Evolutionary conservation across 768 basidiomycete species (phyloP).

Genomic region (Suillus alpinus): DNA sequence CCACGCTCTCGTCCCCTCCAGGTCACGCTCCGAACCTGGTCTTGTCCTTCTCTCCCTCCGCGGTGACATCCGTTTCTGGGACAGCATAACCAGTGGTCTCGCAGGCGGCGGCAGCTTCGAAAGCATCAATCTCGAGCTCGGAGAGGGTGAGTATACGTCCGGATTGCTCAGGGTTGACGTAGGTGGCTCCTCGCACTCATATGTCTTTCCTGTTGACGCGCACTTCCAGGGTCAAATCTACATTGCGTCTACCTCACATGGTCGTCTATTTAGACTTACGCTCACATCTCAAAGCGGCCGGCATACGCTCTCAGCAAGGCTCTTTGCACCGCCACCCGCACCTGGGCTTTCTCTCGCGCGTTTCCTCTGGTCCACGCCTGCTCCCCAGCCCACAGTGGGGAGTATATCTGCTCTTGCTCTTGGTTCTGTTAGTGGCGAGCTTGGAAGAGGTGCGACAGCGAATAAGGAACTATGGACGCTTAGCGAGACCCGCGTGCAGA

Average conservation of each 20-base stretch:
- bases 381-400: conserved; percentile 46
- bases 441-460: conserved; percentile 22
- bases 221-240: conserved; percentile 56
- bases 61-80: conserved; percentile 84
- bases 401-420: conserved; percentile 66
- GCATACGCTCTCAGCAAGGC: conserved; percentile 53
- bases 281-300: conserved; percentile 70
- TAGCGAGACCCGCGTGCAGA: conserved; percentile 64
- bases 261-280: conserved; percentile 60
- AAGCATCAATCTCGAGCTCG: conserved; percentile 40
- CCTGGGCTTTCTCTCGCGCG: conserved; percentile 43
- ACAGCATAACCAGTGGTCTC: conserved; percentile 79
- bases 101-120: conserved; percentile 71
- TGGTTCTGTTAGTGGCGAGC: conserved; percentile 25
- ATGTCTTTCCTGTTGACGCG: conserved; percentile 8
- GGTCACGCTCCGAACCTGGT: conserved; percentile 68
- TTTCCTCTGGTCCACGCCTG: conserved; percentile 40
- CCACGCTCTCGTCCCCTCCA: conserved; percentile 60
- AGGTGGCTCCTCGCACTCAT: conserved; percentile 26
- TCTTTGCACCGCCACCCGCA: conserved; percentile 55
- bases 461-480: conserved; percentile 66
- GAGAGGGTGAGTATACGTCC: conserved; percentile 59
- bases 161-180: conserved; percentile 67
- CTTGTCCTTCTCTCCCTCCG: conserved; percentile 71
- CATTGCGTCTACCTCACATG: conserved; percentile 65